Conservation (phyloP, 495 filamentous ascomycete genomes). For the Parachaetomium inaequale region DNA sequence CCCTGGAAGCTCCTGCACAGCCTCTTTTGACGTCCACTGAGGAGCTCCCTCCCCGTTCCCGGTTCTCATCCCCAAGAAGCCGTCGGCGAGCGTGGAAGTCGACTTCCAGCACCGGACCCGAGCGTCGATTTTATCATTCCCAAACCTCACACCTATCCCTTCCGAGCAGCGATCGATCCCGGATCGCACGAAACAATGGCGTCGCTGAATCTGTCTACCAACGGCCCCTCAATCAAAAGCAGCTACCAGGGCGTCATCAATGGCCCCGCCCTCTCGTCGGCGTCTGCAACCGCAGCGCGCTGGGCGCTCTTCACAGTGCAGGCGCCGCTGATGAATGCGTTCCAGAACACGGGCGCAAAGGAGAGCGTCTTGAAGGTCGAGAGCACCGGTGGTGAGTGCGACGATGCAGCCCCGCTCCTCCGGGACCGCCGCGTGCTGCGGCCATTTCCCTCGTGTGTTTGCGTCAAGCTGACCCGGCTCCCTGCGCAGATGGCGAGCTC, state of each 20-base stretch:
- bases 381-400: conserved; percentile 70
- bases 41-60: conserved; percentile 13
- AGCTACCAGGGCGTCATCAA: conserved; percentile 90
- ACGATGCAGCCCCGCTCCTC: conserved; percentile 7
- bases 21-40: conserved; percentile 18
- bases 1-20: conserved; percentile 15
- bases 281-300: conserved; percentile 53
- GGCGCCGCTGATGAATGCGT: conserved; percentile 83
- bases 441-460: conserved; percentile 7
- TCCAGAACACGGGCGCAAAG: conserved; percentile 79
- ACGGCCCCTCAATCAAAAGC: conserved; percentile 86
- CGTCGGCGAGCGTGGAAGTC: not conserved
- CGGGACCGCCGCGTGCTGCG: not conserved
- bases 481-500: conserved; percentile 78
- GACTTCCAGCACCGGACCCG: not conserved
- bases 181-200: conserved; percentile 58
- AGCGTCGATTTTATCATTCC: not conserved
- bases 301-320: conserved; percentile 94
- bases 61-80: conserved; percentile 3
- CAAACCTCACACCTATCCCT: not conserved
- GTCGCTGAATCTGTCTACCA: conserved; percentile 82
- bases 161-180: not conserved
- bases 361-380: conserved; percentile 95
- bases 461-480: conserved; percentile 8
- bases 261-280: conserved; percentile 59